Percentiles rank a stretch among this genome's conserved stretches.
Evolutionary conservation across 1,284 basidiomycete species (phyloP).

Genomic region (Ustilago esculenta): DNA sequence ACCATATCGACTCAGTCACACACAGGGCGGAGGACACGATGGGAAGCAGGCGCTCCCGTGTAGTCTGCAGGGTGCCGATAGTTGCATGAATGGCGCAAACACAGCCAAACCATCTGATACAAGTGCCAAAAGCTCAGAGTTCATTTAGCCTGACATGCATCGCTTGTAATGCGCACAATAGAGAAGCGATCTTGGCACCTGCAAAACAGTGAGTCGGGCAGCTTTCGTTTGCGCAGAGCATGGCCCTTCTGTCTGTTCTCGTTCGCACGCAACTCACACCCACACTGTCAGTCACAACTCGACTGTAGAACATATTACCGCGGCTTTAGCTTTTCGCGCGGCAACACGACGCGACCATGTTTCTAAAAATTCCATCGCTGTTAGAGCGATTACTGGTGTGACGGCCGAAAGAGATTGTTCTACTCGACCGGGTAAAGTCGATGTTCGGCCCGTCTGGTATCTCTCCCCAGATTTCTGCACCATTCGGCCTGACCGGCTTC

Average conservation of each 20-base stretch:
- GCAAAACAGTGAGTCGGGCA: too few species aligned
- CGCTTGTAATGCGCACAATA: background rate
- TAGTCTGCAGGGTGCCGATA: constrained; percentile 13
- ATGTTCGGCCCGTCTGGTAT: constrained; percentile 10
- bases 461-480: constrained; percentile 8
- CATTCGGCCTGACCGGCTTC: constrained; percentile 22
- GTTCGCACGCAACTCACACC: too few species aligned
- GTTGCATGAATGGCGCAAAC: constrained; percentile 3
- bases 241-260: too few species aligned
- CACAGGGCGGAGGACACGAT: background rate
- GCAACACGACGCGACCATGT: too few species aligned
- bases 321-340: too few species aligned
- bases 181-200: too few species aligned
- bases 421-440: constrained; percentile 20
- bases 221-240: too few species aligned
- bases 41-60: background rate
- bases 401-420: constrained; percentile 19
- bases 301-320: too few species aligned
- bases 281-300: too few species aligned
- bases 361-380: background rate
- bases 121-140: too few species aligned
- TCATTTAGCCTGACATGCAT: background rate
- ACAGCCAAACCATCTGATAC: too few species aligned
- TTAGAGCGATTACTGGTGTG: background rate
- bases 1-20: constrained; percentile 8